phyloP scores from a whole-genome alignment of 2,329 filamentous ascomycete species.

The Colletotrichum euphorbiae region DNA sequence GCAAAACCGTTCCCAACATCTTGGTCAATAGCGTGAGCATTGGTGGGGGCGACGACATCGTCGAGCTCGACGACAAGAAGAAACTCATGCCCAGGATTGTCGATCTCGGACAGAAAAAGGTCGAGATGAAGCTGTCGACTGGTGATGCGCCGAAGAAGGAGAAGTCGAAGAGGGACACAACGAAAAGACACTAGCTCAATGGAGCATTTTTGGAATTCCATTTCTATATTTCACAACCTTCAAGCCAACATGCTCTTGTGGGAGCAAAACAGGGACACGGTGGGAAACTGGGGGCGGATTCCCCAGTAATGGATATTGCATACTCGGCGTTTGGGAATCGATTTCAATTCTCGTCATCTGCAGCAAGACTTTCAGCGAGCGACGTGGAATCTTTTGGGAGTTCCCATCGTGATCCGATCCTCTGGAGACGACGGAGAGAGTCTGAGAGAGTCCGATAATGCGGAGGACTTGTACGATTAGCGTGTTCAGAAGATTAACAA shows the following conservation, averaged over 20 bases:
- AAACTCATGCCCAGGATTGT: constrained; percentile 78
- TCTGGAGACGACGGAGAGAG: not conserved
- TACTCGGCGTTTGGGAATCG: constrained; percentile 37
- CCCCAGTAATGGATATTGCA: constrained; percentile 34
- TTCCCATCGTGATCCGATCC: not conserved
- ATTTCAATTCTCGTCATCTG: constrained; percentile 14
- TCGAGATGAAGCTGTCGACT: constrained; percentile 63
- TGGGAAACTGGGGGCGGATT: constrained; percentile 22
- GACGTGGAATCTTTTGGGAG: not conserved
- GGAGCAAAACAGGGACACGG: constrained; percentile 14
- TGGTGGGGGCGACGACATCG: constrained; percentile 89
- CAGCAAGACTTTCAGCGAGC: constrained; percentile 1
- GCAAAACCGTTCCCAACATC: constrained; percentile 91
- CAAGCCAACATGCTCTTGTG: constrained; percentile 2
- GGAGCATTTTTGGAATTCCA: not conserved
- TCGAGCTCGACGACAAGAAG: constrained; percentile 74
- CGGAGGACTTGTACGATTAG: constrained; percentile 29
- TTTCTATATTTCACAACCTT: constrained; percentile 18
- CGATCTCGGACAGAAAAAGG: constrained; percentile 76
- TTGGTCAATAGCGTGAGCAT: constrained; percentile 89
- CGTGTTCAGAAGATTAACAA: constrained; percentile 3
- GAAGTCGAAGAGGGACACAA: not conserved
- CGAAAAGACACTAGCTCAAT: constrained; percentile 18
- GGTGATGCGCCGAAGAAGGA: constrained; percentile 33
- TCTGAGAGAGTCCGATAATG: constrained; percentile 18